A percentile compares a stretch with the other conserved stretches of the same genome.
These are phyloP conservation scores for Gorgonomyces haynaldii DNA, from an alignment of 192 early-diverging fungal species.

Conservation along the genomic window DNA sequence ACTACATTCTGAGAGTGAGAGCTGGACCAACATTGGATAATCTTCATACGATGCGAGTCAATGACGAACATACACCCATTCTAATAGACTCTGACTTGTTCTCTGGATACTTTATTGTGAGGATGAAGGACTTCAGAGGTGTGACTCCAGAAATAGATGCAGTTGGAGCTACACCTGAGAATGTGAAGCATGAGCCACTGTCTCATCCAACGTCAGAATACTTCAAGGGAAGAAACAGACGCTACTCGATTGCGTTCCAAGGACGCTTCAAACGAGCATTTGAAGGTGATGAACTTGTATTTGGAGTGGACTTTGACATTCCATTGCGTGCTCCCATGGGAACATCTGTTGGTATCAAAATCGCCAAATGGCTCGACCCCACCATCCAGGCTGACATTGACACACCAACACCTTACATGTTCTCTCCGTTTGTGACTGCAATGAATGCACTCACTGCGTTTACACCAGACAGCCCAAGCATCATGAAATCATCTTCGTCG, in stretches of 20 bases:
- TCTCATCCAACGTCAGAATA: conserved; percentile 20
- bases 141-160: conserved; percentile 13
- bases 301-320: conserved; percentile 20
- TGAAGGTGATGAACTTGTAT: conserved; percentile 28
- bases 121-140: conserved; percentile 23
- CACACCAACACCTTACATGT: conserved; percentile 18
- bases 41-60: conserved; percentile 15
- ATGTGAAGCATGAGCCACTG: neutral
- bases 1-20: conserved; percentile 20
- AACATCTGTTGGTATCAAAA: conserved; percentile 18
- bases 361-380: conserved; percentile 36
- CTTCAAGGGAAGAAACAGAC: conserved; percentile 26
- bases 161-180: conserved; percentile 3
- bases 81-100: conserved; percentile 22
- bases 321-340: conserved; percentile 19
- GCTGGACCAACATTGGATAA: conserved; percentile 18
- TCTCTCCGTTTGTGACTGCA: conserved; percentile 19
- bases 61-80: conserved; percentile 28
- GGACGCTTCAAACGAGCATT: conserved; percentile 23
- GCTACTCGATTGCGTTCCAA: conserved; percentile 30
- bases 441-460: conserved; percentile 23
- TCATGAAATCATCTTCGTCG: neutral
- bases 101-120: conserved; percentile 22
- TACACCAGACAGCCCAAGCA: neutral
- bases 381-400: conserved; percentile 18